Percentiles rank a stretch among this genome's conserved stretches.
Evolutionary conservation across 1,139 yeast genomes (phyloP).

Genomic region (Groenewaldozyma auringiensis): DNA sequence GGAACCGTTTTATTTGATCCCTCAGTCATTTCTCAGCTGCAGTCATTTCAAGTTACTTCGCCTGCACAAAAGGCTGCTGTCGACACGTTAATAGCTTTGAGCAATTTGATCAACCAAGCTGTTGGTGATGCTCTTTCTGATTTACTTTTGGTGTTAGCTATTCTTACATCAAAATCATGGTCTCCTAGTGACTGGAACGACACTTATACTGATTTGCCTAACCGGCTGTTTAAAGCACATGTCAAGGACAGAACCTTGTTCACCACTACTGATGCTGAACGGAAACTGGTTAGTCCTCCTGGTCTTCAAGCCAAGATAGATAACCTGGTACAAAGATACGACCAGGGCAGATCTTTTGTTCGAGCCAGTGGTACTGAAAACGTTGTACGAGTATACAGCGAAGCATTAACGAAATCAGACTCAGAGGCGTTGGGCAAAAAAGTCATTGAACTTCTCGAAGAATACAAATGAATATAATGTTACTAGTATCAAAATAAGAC

Average conservation of each 20-base stretch:
- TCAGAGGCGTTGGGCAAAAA: conserved; percentile 50
- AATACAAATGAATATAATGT: conserved; percentile 20
- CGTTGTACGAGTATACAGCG: conserved; percentile 93
- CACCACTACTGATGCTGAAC: conserved; percentile 85
- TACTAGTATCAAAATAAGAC: neutral
- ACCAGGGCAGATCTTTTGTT: conserved; percentile 77
- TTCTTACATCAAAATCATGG: conserved; percentile 49
- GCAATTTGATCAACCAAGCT: conserved; percentile 81
- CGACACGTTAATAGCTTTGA: conserved; percentile 46
- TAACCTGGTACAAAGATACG: conserved; percentile 47
- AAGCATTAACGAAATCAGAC: conserved; percentile 52
- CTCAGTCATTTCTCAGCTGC: conserved; percentile 40
- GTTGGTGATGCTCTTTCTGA: conserved; percentile 97
- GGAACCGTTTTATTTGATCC: conserved; percentile 86
- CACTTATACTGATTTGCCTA: conserved; percentile 79
- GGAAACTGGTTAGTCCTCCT: conserved; percentile 64
- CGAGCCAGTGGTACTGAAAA: conserved; percentile 98
- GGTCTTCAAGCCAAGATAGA: conserved; percentile 77
- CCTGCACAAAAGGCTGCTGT: conserved; percentile 40
- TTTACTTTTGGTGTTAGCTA: conserved; percentile 64
- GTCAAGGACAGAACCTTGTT: conserved; percentile 77
- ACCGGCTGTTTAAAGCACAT: conserved; percentile 67
- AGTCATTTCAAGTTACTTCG: conserved; percentile 27
- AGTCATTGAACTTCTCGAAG: conserved; percentile 34
- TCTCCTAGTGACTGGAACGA: conserved; percentile 68